Percentiles rank a stretch among this genome's conserved stretches.
Conservation (phyloP, 768 basidiomycete genomes). For the Pilatotrama ljubarskyi region DNA sequence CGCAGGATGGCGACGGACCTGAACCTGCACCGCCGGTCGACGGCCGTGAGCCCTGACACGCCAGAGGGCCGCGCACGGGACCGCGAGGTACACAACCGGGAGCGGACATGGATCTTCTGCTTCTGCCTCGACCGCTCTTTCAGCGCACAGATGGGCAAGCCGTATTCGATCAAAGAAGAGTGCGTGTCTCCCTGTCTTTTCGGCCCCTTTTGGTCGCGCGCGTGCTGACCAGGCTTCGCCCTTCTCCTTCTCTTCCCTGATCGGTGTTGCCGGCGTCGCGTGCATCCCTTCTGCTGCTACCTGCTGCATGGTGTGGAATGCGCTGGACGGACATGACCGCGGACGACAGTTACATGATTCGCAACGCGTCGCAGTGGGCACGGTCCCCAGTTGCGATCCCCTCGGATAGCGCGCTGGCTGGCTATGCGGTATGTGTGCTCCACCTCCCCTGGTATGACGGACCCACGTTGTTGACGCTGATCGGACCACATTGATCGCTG, state of each 20-base stretch:
- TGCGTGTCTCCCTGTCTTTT: constrained; percentile 41
- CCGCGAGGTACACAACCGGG: constrained; percentile 88
- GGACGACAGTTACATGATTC: constrained; percentile 73
- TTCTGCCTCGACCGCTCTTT: constrained; percentile 86
- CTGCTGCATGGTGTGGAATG: not conserved
- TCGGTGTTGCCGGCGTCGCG: constrained; percentile 17
- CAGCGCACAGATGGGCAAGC: constrained; percentile 97
- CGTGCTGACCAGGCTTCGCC: constrained; percentile 10
- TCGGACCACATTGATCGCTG: constrained; percentile 3
- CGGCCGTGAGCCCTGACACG: constrained; percentile 57
- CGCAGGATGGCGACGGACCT: constrained; percentile 92
- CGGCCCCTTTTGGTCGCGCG: not conserved
- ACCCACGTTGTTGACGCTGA: not conserved
- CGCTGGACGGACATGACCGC: constrained; percentile 11
- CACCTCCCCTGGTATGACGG: no score
- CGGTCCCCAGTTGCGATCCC: constrained; percentile 61
- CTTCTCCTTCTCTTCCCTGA: constrained; percentile 11
- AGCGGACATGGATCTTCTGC: constrained; percentile 91
- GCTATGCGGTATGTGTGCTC: constrained; percentile 68
- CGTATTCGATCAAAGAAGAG: constrained; percentile 92
- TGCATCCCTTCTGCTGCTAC: no score
- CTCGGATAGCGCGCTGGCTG: constrained; percentile 68
- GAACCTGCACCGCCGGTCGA: constrained; percentile 89
- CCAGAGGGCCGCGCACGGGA: constrained; percentile 81
- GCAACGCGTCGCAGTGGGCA: constrained; percentile 78